Percentiles rank a stretch among this genome's conserved stretches.
These are phyloP conservation scores for Trypethelium eluteriae DNA, from an alignment of 495 filamentous ascomycete genomes.

Conservation along the genomic window DNA sequence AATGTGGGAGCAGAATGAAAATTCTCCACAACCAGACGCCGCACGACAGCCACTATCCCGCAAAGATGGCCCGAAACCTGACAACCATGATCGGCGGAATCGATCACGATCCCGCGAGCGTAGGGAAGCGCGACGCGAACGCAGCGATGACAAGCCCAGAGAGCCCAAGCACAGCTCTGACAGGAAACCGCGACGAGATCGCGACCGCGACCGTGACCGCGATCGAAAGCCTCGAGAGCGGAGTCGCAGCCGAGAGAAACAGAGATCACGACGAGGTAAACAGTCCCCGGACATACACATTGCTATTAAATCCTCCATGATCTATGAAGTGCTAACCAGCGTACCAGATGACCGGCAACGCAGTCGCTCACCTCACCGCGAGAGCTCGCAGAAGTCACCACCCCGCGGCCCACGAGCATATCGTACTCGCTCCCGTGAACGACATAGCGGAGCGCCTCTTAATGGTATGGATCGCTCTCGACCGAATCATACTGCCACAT, in stretches of 20 bases:
- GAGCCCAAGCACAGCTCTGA: neutral
- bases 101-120: conserved; percentile 38
- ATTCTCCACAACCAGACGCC: conserved; percentile 14
- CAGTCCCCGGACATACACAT: conserved; percentile 10
- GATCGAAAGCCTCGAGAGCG: conserved; percentile 37
- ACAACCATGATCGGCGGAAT: conserved; percentile 24
- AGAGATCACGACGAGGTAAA: conserved; percentile 40
- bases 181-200: conserved; percentile 15
- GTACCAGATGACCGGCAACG: conserved; percentile 16
- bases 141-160: conserved; percentile 19
- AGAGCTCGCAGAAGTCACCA: conserved; percentile 18
- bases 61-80: conserved; percentile 11
- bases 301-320: neutral
- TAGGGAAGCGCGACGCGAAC: conserved; percentile 23
- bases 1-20: conserved; percentile 48
- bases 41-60: conserved; percentile 5
- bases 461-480: neutral
- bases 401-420: neutral
- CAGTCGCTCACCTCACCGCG: conserved; percentile 21
- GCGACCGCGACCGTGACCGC: conserved; percentile 2
- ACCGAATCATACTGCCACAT: neutral
- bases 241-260: conserved; percentile 43
- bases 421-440: conserved; percentile 6
- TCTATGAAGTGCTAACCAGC: neutral
- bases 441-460: neutral